Evolutionary conservation across 164 flowering plant species (phyloP).

Genomic region (Piper betle): DNA sequence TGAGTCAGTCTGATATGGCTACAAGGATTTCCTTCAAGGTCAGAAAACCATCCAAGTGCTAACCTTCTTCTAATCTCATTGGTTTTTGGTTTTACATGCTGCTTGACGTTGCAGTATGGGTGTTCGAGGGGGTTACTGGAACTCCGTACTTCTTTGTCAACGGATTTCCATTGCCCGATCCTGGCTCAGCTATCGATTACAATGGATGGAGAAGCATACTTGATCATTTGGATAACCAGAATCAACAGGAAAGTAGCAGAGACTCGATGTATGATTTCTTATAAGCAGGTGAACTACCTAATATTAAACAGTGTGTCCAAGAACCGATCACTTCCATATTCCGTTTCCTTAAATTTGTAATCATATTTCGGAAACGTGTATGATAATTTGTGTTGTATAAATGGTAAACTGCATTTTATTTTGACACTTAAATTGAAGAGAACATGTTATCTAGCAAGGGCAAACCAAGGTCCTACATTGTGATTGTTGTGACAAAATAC

Average conservation of each 20-base stretch:
- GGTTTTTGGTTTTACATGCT: background rate
- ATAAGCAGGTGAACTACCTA: background rate
- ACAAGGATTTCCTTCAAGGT: constrained; percentile 76
- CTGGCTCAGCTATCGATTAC: constrained; percentile 41
- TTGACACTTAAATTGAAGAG: too few relatives aligned
- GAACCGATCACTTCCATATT: background rate
- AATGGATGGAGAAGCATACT: constrained; percentile 53
- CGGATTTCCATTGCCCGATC: constrained; percentile 52
- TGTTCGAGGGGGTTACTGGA: constrained; percentile 66
- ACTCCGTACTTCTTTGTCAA: constrained; percentile 72
- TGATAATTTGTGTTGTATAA: too few relatives aligned
- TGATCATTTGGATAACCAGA: constrained; percentile 36
- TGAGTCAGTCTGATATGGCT: constrained; percentile 35
- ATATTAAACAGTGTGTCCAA: background rate
- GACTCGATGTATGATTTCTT: background rate
- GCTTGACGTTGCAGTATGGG: constrained; percentile 44
- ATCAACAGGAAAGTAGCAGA: background rate
- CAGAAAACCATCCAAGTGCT: background rate
- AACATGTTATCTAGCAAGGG: too few relatives aligned
- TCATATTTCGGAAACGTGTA: background rate
- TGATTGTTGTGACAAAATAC: too few relatives aligned
- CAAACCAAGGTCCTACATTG: too few relatives aligned
- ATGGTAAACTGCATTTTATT: too few relatives aligned
- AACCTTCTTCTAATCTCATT: background rate
- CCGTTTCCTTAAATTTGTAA: background rate